phyloP scores from a whole-genome alignment of 352 stramenopile genomes.

The Phytopythium sindhum region DNA sequence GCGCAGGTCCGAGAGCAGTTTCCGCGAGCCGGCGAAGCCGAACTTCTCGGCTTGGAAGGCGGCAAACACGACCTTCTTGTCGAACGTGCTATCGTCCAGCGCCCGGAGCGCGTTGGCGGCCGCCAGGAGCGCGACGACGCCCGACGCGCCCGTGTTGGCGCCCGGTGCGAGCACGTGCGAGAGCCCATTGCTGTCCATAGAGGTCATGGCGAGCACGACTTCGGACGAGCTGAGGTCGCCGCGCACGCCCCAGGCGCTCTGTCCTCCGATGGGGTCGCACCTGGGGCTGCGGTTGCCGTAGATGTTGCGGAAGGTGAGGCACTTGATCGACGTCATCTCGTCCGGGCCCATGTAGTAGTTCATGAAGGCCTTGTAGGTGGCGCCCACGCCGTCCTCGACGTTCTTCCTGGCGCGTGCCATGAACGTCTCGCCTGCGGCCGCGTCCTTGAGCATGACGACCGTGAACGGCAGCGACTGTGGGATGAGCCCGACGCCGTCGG shows the following conservation, averaged over 20 bases:
- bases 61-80: conserved; percentile 79
- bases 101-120: conserved; percentile 64
- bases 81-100: conserved; percentile 56
- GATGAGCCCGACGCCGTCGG: conserved; percentile 44
- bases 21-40: conserved; percentile 78
- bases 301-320: conserved; percentile 74
- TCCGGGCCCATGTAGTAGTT: conserved; percentile 83
- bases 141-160: conserved; percentile 71
- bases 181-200: conserved; percentile 72
- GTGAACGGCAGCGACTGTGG: conserved; percentile 46
- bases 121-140: conserved; percentile 70
- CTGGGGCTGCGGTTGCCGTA: conserved; percentile 57
- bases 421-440: conserved; percentile 33
- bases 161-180: conserved; percentile 70
- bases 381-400: conserved; percentile 28
- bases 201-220: conserved; percentile 68
- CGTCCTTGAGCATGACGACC: conserved; percentile 60
- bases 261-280: conserved; percentile 77
- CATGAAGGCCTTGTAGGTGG: conserved; percentile 75
- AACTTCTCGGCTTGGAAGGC: conserved; percentile 80
- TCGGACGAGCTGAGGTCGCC: conserved; percentile 45
- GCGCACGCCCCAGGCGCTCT: conserved; percentile 67
- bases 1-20: conserved; percentile 67
- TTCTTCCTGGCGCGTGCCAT: conserved; percentile 59
- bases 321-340: conserved; percentile 69